Evolutionary conservation across 2,329 filamentous ascomycete genomes (phyloP).

Genomic region (Clarireedia homoeocarpa): DNA sequence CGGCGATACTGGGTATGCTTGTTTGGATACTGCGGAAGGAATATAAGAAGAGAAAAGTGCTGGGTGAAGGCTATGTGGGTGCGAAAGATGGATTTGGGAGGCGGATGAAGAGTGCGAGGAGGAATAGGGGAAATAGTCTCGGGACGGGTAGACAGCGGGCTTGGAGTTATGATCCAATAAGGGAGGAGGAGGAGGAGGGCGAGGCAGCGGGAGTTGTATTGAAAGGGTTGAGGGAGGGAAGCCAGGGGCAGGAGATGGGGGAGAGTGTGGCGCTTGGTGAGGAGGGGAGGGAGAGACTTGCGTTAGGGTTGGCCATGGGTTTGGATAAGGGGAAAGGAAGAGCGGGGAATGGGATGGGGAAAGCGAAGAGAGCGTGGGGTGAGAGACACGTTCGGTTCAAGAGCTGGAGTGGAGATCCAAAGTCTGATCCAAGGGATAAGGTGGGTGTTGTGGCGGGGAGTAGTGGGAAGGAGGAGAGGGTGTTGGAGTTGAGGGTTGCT

Average conservation of each 20-base stretch:
- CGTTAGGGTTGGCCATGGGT: background rate
- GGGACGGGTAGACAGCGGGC: background rate
- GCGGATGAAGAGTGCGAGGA: conserved; percentile 6
- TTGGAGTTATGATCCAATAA: conserved; percentile 8
- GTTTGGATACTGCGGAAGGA: conserved; percentile 4
- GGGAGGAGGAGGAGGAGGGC: conserved; percentile 1
- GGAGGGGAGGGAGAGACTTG: background rate
- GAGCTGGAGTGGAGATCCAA: background rate
- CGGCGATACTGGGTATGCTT: conserved; percentile 5
- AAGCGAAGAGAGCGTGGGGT: conserved; percentile 1
- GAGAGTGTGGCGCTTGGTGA: background rate
- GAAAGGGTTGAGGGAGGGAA: background rate
- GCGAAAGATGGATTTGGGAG: conserved; percentile 7
- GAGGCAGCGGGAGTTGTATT: background rate
- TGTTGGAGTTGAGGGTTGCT: background rate
- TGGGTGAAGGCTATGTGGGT: background rate
- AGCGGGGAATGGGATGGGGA: background rate
- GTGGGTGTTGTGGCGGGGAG: background rate
- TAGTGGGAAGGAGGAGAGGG: conserved; percentile 3
- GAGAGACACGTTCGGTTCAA: conserved; percentile 6
- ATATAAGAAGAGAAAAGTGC: conserved; percentile 1
- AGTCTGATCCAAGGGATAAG: background rate
- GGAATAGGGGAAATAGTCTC: background rate
- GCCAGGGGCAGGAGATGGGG: background rate
- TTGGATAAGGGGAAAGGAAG: background rate